These are phyloP conservation scores for Phytophthora citricola DNA, from an alignment of 352 stramenopile species.

Conservation along the genomic window DNA sequence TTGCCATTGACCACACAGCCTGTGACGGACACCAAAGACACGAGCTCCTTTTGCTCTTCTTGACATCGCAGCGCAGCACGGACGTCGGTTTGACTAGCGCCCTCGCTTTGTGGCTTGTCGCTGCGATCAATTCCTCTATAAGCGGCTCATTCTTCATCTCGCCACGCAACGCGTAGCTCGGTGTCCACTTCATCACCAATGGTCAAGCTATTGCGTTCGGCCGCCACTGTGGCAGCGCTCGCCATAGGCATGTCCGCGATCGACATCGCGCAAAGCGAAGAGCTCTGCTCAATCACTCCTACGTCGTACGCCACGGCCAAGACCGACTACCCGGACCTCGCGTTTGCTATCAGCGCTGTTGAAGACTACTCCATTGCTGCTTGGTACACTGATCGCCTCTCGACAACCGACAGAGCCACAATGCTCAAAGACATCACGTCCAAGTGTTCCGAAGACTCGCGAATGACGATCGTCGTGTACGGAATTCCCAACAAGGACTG, in stretches of 20 bases:
- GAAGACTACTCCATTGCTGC: conserved; percentile 51
- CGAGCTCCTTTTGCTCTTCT: conserved; percentile 12
- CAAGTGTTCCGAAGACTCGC: conserved; percentile 38
- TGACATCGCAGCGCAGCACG: conserved; percentile 3
- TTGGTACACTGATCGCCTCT: conserved; percentile 58
- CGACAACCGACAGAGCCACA: conserved; percentile 29
- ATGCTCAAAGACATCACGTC: conserved; percentile 36
- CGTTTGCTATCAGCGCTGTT: conserved; percentile 40
- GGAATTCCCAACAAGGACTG: conserved; percentile 84
- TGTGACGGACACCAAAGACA: conserved; percentile 28
- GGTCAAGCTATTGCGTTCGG: conserved; percentile 21
- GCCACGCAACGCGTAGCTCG: conserved; percentile 11
- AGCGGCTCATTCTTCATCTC: conserved; percentile 23
- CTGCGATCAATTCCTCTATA: conserved; percentile 12
- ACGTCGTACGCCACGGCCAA: conserved; percentile 47
- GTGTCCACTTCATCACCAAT: conserved; percentile 13
- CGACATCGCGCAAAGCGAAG: conserved; percentile 16
- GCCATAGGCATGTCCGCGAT: conserved; percentile 16
- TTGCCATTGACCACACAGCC: too few relatives aligned
- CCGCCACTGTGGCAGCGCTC: conserved; percentile 17
- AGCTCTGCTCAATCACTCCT: conserved; percentile 49
- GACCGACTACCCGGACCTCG: conserved; percentile 38
- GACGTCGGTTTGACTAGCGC: conserved; percentile 2
- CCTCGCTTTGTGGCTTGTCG: conserved; percentile 10
- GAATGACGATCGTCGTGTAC: conserved; percentile 69